A percentile compares a stretch with the other conserved stretches of the same genome.
Conservation (phyloP, 176 grass and related monocot genomes). For the Guadua angustifolia region DNA sequence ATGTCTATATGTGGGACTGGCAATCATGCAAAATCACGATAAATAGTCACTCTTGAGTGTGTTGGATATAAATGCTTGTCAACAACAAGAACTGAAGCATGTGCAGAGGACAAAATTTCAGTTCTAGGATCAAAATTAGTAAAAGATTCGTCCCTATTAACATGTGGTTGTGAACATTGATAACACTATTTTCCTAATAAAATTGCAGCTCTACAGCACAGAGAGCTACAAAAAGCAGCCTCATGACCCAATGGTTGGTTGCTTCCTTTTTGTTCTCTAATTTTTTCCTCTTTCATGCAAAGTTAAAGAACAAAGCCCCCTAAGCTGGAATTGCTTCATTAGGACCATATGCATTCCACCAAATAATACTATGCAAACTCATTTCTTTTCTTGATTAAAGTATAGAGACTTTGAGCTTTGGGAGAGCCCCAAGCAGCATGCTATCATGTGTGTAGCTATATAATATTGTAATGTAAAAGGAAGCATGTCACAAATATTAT, state of each 20-base stretch:
- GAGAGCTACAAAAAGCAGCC: constrained; percentile 47
- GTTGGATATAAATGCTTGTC: too few relatives aligned
- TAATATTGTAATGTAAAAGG: constrained; percentile 36
- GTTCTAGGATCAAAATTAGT: neutral
- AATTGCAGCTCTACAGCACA: neutral
- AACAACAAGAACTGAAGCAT: too few relatives aligned
- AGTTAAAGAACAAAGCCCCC: constrained; percentile 60
- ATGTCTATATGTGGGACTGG: too few relatives aligned
- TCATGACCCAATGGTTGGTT: constrained; percentile 23
- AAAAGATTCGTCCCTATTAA: neutral
- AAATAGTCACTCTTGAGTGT: too few relatives aligned
- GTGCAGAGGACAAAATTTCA: too few relatives aligned
- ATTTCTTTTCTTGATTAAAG: constrained; percentile 57
- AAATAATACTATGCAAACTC: constrained; percentile 29
- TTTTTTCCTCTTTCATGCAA: constrained; percentile 49
- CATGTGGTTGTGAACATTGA: neutral
- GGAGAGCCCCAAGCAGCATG: constrained; percentile 56
- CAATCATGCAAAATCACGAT: too few relatives aligned
- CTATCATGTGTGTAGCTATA: constrained; percentile 42
- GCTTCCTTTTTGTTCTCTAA: constrained; percentile 33
- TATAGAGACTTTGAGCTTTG: constrained; percentile 56
- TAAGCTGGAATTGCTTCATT: constrained; percentile 46
- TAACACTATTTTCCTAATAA: neutral
- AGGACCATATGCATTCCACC: constrained; percentile 52
- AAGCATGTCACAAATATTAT: neutral